Evolutionary conservation across 495 filamentous ascomycete genomes (phyloP), one percentile per base, ranked within the genome.

Genomic region (Halenospora varia): DNA sequence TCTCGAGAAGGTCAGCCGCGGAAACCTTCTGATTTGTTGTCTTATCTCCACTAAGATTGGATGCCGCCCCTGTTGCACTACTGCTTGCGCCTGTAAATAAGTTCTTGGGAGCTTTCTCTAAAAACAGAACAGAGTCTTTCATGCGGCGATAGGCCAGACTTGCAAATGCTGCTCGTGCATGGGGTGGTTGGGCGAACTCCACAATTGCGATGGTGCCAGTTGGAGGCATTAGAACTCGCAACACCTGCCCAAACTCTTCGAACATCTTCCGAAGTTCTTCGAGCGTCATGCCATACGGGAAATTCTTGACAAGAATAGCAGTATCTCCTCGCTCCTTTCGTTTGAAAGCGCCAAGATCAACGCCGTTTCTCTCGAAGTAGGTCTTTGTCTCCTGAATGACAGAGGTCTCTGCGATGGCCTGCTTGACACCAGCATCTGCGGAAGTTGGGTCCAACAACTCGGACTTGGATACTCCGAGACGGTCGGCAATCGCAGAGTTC

Each of bases 381-480:
- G 83, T 74, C 68, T 96, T 97, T 0, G 93, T 96, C 68, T 97
- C 95, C 75, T 96, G 89, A 59, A 99, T 97, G 50, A 96, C 80
- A 61, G 92, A 88, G 19, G 95, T 97, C 74, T 99, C 94, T 39
- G 95, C 94, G 69, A 96, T 88, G 40, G 94, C 94, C 75, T 97
- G 94, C 73, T 93, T 96, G 40, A 97, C 89, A 39, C 90, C 93
- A 52, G 92, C 91, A 69, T 95, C 89, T 41, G 93, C 85, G 55
- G 88, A 96, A 0, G 95, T 96, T 8, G 94, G 94, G 71, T 99
- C 92, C 40, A 99, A 75, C 22, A 99, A 69, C 55, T 96, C 92
- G 9, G 89, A 82, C 73, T 97, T 99, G 15, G 87, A 84, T 23
- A 97, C 80, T 15, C 92, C 91, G 4, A 97, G 75, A 53, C 92